These are phyloP conservation scores for Dendrobium chrysotoxum DNA, from an alignment of 106 monocot genomes.

Conservation along the genomic window DNA sequence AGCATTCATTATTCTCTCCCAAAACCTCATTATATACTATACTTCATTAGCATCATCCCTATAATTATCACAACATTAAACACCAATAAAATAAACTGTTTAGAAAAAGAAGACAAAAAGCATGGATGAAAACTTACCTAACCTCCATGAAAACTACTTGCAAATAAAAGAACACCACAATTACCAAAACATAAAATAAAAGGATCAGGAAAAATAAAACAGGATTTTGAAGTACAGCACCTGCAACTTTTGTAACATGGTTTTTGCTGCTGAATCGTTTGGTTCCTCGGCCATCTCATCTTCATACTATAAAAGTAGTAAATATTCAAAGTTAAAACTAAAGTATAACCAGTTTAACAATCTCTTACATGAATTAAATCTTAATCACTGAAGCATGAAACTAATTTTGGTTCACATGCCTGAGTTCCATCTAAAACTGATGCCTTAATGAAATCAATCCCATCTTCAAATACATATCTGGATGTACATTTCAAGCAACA, in stretches of 20 bases:
- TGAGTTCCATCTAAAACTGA: conserved; percentile 71
- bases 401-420: conserved; percentile 22
- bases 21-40: no score
- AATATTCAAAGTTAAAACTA: not conserved
- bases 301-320: conserved; percentile 34
- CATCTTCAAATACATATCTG: conserved; percentile 97
- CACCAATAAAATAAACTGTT: not conserved
- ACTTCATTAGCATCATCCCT: no score
- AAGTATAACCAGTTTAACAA: not conserved
- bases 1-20: no score
- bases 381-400: not conserved
- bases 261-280: conserved; percentile 44
- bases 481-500: not conserved
- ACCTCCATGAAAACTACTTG: not conserved
- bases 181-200: not conserved
- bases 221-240: conserved; percentile 16
- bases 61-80: not conserved
- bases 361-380: not conserved
- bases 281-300: conserved; percentile 26
- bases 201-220: not conserved
- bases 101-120: not conserved
- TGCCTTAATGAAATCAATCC: conserved; percentile 80
- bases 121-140: no score
- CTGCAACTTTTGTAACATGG: conserved; percentile 52
- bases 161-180: not conserved